Evolutionary conservation across 2,329 filamentous ascomycete species (phyloP).

Genomic region (Lachnellula cervina): DNA sequence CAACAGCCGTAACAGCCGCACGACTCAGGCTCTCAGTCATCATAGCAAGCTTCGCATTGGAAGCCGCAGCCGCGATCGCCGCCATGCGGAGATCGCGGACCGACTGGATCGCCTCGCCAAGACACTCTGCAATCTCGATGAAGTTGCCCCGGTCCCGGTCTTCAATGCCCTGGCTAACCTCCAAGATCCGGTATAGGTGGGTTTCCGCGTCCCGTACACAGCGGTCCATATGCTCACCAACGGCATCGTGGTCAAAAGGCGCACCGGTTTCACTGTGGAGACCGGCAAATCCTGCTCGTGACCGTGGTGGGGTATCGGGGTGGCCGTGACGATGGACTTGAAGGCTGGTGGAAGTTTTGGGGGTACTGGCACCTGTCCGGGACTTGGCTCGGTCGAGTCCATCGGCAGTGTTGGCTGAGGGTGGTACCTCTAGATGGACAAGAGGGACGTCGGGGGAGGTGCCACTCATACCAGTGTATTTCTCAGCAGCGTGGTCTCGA

Average conservation of each 20-base stretch:
- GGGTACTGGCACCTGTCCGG: background rate
- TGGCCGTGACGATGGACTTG: too few species aligned
- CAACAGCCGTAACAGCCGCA: background rate
- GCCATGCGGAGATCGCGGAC: conserved; percentile 1
- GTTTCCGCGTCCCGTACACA: background rate
- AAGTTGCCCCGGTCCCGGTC: background rate
- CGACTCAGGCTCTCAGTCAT: background rate
- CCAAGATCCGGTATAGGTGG: background rate
- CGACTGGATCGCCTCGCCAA: background rate
- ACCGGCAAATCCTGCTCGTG: background rate
- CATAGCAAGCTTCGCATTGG: background rate
- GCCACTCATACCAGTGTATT: background rate
- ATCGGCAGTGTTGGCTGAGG: background rate
- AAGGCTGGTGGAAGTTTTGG: background rate
- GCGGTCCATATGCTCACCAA: background rate
- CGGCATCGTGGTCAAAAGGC: background rate
- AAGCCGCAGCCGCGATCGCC: background rate
- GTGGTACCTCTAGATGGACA: background rate
- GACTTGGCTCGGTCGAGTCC: background rate
- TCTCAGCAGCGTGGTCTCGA: background rate
- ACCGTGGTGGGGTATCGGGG: background rate
- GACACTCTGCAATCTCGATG: background rate
- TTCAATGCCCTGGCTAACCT: background rate
- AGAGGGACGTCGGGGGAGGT: background rate
- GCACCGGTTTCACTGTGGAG: background rate